Evolutionary conservation across 176 grass and related monocot genomes (phyloP), one percentile per base, ranked within the genome.

Genomic region (Melocanna baccifera): DNA sequence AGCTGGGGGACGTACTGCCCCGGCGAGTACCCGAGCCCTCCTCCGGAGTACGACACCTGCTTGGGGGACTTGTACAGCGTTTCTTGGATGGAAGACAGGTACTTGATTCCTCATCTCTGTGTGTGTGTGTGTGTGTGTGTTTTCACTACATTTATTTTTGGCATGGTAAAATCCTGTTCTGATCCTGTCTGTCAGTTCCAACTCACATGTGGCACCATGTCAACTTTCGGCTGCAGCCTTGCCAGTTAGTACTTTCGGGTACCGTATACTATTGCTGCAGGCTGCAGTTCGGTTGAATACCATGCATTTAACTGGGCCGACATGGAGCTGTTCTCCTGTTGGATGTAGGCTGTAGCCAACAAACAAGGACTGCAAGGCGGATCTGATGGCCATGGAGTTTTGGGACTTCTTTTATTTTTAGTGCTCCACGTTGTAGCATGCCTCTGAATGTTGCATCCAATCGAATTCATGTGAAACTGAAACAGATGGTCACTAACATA

Each of bases 51-150:
- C 16, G 91, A 94, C 71, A 99, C 93, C 47, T 99, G 96, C 76
- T 85, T 99, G 85, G 96, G 96, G 18, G 96, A 99, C 66, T 84
- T 99, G 78, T 99, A 96, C 71, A 99, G 93, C 69, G 2, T 99
- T 65, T 41, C 96, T 85, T 99, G 96, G 96, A 93, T 99, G 91
- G 96, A 99, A 93, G 96, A 99, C 86, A 96, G 93, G 93, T 99
- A 83, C 55, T 69, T 77, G 20, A 74, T 29, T 77, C 62, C 18
- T 25, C 3, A 3, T 36, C 34, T 36, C 32, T 34, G 2, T 32
- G 30, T 32, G 30, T 32, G 30, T 32, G 30, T 32, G 30, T 32
- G 42, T 41, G 1, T 73, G 10, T 61, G n/a, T n/a, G n/a, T 14
- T 78, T 61, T 25, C 19, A 2, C 19, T 29, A 20, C 20, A 72